Percentiles rank a stretch among this genome's conserved stretches.
Conservation (phyloP, 2,329 filamentous ascomycete genomes). For the Blastomyces gilchristii region DNA sequence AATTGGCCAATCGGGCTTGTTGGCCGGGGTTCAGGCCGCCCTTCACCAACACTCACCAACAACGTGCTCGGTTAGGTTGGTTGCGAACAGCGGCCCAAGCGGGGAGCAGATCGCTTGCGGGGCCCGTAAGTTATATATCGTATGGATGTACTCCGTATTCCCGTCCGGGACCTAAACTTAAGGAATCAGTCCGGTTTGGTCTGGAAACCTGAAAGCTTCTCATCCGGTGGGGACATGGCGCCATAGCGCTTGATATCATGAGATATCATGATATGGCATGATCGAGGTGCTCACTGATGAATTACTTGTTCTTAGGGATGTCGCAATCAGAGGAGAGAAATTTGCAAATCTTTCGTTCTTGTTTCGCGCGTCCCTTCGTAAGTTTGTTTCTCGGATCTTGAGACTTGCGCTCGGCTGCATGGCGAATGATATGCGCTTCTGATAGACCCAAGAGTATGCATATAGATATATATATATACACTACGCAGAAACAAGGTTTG, state of each 20-base stretch:
- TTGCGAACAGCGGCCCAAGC: not conserved
- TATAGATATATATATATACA: too few species aligned
- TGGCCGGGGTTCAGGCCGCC: not conserved
- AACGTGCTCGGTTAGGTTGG: not conserved
- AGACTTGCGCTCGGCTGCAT: not conserved
- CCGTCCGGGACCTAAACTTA: too few species aligned
- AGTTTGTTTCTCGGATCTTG: not conserved
- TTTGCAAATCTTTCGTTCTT: not conserved
- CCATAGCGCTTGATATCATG: too few species aligned
- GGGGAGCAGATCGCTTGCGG: not conserved
- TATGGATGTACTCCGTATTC: too few species aligned
- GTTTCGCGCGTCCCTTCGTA: not conserved
- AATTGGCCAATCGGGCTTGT: not conserved
- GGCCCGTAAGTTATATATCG: not conserved
- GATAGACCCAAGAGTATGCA: not conserved
- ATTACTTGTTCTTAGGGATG: not conserved
- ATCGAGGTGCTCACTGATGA: not conserved
- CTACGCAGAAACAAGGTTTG: not conserved
- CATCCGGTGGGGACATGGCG: too few species aligned
- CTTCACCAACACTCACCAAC: not conserved
- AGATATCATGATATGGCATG: not conserved
- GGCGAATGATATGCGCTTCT: not conserved
- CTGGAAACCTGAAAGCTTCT: not conserved
- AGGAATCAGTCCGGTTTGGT: too few species aligned
- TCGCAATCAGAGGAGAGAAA: not conserved